Evolutionary conservation across 305 asterid genomes (phyloP), one percentile per base, ranked within the genome.

Genomic region (Euphrasia arctica): DNA sequence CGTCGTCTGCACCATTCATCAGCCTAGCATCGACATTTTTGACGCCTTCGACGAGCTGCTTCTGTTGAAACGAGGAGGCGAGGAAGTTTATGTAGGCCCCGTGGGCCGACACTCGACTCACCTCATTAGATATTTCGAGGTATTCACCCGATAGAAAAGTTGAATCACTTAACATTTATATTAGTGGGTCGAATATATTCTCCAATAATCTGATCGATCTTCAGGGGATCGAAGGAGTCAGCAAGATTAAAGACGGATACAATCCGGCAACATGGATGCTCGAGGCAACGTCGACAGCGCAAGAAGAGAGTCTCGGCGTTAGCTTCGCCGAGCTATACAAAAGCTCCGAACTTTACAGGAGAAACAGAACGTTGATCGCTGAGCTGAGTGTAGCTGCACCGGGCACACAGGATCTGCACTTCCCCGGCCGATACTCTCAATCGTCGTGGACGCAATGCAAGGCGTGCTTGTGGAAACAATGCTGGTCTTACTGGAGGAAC

Each of bases 251-350:
- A 75, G 96, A 92, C 14, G 89, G 97, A 27, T 81, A 85, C 48
- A 92, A 92, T 60, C 98, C 98, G 15, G 98, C 98, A 1, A 92
- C 98, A 22, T 92, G 98, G 98, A 92, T 92, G 98, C 66, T 92
- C 68, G 98, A 92, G 27, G 69, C 87, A 43, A 89, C 93, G 70
- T 75, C 98, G 18, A 39, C 76, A 51, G 67, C 80, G 29, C 95
- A 89, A 77, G 98, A 92, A 80, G 79, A 71, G 65, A 77, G 79
- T 69, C 79, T 81, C 5, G 95, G 85, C n/a, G 61, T 87, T 54
- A 71, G 85, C 54, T 92, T 89, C 72, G 73, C 89, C 31, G 86
- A 87, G 43, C 12, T 81, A 25, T 92, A 89, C 78, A 87, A 66
- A 70, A 84, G 65, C 76, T 92, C 97, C 2, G 90, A 85, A 51